These are phyloP conservation scores for Mrakia frigida DNA, from an alignment of 768 basidiomycete species.

Conservation along the genomic window DNA sequence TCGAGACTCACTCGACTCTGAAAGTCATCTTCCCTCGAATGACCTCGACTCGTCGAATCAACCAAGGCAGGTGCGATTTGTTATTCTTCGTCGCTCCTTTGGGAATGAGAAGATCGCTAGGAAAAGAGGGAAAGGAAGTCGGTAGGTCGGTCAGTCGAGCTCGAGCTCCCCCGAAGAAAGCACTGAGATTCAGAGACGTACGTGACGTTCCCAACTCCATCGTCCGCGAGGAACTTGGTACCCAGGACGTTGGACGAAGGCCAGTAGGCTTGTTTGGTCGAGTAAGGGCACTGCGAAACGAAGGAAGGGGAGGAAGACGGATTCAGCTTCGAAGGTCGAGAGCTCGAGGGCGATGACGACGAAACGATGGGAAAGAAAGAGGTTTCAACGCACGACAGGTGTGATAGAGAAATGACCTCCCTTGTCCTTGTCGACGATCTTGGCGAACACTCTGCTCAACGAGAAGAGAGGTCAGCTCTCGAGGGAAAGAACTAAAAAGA, in stretches of 20 bases:
- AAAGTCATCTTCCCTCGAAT: constrained; percentile 77
- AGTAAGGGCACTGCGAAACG: background rate
- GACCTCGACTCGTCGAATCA: constrained; percentile 51
- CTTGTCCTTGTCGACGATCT: constrained; percentile 43
- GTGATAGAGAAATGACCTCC: constrained; percentile 88
- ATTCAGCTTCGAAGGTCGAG: constrained; percentile 46
- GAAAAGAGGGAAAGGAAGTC: background rate
- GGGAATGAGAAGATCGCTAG: constrained; percentile 38
- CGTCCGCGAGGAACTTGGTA: constrained; percentile 85
- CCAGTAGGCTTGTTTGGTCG: constrained; percentile 42
- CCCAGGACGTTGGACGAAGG: constrained; percentile 59
- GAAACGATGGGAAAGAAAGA: constrained; percentile 37
- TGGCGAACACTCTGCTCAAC: constrained; percentile 5
- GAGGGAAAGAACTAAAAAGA: background rate
- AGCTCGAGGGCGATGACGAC: background rate
- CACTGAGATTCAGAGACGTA: constrained; percentile 48
- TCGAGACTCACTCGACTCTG: constrained; percentile 55
- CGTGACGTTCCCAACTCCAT: constrained; percentile 78
- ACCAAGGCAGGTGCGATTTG: constrained; percentile 39
- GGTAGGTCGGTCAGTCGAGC: background rate
- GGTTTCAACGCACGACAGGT: constrained; percentile 64
- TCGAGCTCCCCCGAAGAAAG: background rate
- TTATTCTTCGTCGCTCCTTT: constrained; percentile 33
- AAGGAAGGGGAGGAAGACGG: background rate
- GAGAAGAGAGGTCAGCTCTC: too few relatives aligned